phyloP scores from a whole-genome alignment of 345 rosid genomes.

The Citrus reticulata region DNA sequence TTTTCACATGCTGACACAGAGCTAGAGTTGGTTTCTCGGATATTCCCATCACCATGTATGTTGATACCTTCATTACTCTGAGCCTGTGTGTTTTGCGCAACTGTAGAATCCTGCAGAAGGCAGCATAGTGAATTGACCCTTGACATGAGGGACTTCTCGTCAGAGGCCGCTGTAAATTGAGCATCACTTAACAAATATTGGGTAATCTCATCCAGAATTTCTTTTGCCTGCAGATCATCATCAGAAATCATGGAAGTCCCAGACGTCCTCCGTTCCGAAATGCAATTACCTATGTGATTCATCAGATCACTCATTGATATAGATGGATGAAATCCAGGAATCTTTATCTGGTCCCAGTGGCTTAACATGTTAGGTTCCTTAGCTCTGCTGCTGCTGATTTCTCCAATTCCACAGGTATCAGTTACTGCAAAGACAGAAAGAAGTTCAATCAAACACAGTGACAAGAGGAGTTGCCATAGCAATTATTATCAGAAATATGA shows the following conservation, averaged over 20 bases:
- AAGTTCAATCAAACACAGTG: not conserved
- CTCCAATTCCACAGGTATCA: constrained; percentile 38
- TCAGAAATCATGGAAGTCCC: constrained; percentile 24
- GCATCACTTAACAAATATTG: constrained; percentile 49
- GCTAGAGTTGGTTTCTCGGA: constrained; percentile 6
- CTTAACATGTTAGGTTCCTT: constrained; percentile 21
- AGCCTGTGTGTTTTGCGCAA: constrained; percentile 21
- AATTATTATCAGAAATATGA: not conserved
- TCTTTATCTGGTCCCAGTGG: constrained; percentile 32
- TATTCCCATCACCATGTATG: not conserved
- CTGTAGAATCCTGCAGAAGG: constrained; percentile 47
- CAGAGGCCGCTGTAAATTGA: constrained; percentile 34
- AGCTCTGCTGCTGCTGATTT: constrained; percentile 20
- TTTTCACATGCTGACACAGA: not conserved
- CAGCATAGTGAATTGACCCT: constrained; percentile 59
- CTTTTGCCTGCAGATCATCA: constrained; percentile 27
- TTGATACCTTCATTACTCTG: constrained; percentile 15
- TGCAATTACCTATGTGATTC: constrained; percentile 55
- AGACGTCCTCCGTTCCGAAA: constrained; percentile 34
- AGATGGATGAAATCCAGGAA: constrained; percentile 48
- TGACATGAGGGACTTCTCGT: constrained; percentile 47
- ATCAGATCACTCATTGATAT: constrained; percentile 53
- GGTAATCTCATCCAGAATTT: constrained; percentile 40
- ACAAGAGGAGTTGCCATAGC: not conserved
- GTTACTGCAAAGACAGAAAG: constrained; percentile 27